Evolutionary conservation across 192 early-diverging fungal genomes (phyloP).

Genomic region (Geosiphon pyriformis): DNA sequence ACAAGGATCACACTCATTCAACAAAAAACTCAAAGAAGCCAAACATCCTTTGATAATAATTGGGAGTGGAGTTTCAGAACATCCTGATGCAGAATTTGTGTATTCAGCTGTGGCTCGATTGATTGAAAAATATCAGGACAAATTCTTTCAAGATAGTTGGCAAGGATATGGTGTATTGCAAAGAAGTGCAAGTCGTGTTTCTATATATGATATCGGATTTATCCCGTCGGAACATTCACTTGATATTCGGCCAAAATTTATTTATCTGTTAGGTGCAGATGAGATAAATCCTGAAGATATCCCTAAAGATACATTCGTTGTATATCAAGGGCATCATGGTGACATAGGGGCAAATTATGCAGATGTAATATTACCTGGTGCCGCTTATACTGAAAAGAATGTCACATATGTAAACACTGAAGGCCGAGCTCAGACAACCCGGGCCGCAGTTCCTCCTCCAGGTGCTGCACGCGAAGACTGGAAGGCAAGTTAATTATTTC

Average conservation of each 20-base stretch:
- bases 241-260: conserved; percentile 49
- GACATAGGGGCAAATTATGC: conserved; percentile 92
- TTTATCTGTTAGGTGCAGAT: conserved; percentile 94
- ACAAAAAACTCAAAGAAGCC: conserved; percentile 67
- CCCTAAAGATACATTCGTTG: conserved; percentile 88
- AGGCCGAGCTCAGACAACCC: conserved; percentile 88
- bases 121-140: conserved; percentile 58
- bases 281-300: conserved; percentile 71
- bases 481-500: conserved; percentile 45
- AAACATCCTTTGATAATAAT: conserved; percentile 90
- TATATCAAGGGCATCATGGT: conserved; percentile 99
- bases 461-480: conserved; percentile 94
- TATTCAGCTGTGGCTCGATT: conserved; percentile 73
- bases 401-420: conserved; percentile 97
- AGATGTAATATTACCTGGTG: conserved; percentile 92
- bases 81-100: conserved; percentile 66
- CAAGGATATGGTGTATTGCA: conserved; percentile 92
- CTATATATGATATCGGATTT: conserved; percentile 89
- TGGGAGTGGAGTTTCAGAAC: conserved; percentile 74
- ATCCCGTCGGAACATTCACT: conserved; percentile 44
- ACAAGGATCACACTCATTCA: conserved; percentile 66
- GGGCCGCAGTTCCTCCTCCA: conserved; percentile 86
- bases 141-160: conserved; percentile 72
- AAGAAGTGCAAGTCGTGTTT: conserved; percentile 77
- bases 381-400: conserved; percentile 95